Evolutionary conservation across 2,329 filamentous ascomycete genomes (phyloP), one percentile per base, ranked within the genome.

Genomic region (Colletotrichum plurivorum): DNA sequence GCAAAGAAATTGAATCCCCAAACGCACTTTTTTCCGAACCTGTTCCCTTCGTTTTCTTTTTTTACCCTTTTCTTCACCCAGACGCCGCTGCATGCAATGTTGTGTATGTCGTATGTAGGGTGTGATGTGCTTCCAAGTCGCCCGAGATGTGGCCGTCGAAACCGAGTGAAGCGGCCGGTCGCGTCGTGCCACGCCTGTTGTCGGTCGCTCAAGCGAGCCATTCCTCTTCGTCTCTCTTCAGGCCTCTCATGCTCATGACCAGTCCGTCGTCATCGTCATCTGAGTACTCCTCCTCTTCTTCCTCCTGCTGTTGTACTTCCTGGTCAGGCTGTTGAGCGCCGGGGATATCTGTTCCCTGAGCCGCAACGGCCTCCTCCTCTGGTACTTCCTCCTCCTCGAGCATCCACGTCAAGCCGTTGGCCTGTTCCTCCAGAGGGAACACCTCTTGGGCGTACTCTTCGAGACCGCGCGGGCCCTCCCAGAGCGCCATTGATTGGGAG

Each of bases 401-500:
- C 95, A 98, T 98, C 96, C 96, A 99, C 16, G 92, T 94, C 76
- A 96, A 83, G 5, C 95, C 95, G 78, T 98, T 98, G 39, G 94
- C 94, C 74, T 95, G 92, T 82, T 99, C 96, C 80, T 99, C 96
- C 13, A 98, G 87, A 0, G 94, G 94, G 75, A 98, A 98, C 31
- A 97, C 94, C 78, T 98, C 96, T 56, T 93, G 88, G 1, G 95
- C 95, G 78, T 98, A 99, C 80, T 98, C 96, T 78, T 98, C 94
- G 73, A 98, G 88, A 36, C 94, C 93, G 63, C 96, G 88, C 73
- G 94, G 94, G 4, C 94, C 96, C 77, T 97, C 94, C 96, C 96
- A 98, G 25, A 99, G 83, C 74, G 92, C 88, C 71, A 95, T 84
- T 1, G 95, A 93, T 73, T 94, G 90, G 9, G 88, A 86, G 0